These are phyloP conservation scores for Apophysomyces elegans DNA, from an alignment of 371 early-diverging fungal species.

Conservation along the genomic window DNA sequence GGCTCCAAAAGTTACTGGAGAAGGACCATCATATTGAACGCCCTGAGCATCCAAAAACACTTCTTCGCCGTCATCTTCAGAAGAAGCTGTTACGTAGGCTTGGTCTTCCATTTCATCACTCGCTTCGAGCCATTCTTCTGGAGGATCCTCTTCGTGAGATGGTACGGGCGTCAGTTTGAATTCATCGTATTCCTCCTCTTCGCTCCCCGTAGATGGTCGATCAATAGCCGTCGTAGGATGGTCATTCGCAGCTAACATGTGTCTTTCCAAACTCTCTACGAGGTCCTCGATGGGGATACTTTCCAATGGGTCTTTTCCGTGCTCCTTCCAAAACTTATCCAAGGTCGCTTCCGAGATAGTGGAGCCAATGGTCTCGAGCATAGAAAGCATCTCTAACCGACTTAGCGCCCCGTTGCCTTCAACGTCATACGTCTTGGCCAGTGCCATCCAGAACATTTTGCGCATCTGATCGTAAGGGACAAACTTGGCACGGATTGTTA, in stretches of 20 bases:
- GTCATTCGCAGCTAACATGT: slow-evolving; percentile 31
- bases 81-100: slow-evolving; percentile 12
- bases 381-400: slow-evolving; percentile 69
- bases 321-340: slow-evolving; percentile 63
- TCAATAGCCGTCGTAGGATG: slow-evolving; percentile 16
- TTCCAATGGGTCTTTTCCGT: slow-evolving; percentile 62
- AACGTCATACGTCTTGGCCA: slow-evolving; percentile 70
- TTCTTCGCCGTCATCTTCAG: slow-evolving; percentile 22
- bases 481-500: slow-evolving; percentile 66
- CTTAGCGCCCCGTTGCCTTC: slow-evolving; percentile 56
- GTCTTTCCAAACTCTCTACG: slow-evolving; percentile 65
- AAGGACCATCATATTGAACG: slow-evolving; percentile 20
- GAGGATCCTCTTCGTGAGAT: slow-evolving; percentile 11
- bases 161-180: slow-evolving; percentile 3
- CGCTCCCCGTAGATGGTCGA: slow-evolving; percentile 6
- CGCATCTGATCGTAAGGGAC: slow-evolving; percentile 69
- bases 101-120: slow-evolving; percentile 16
- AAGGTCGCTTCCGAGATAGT: slow-evolving; percentile 72
- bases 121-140: slow-evolving; percentile 6
- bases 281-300: slow-evolving; percentile 73
- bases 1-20: slow-evolving; percentile 7
- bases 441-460: slow-evolving; percentile 74
- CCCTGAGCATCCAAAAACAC: slow-evolving; percentile 24
- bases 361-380: slow-evolving; percentile 80
- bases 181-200: slow-evolving; percentile 22